Conservation (phyloP, 2,329 filamentous ascomycete genomes). For the Hypoxylon sp. region DNA sequence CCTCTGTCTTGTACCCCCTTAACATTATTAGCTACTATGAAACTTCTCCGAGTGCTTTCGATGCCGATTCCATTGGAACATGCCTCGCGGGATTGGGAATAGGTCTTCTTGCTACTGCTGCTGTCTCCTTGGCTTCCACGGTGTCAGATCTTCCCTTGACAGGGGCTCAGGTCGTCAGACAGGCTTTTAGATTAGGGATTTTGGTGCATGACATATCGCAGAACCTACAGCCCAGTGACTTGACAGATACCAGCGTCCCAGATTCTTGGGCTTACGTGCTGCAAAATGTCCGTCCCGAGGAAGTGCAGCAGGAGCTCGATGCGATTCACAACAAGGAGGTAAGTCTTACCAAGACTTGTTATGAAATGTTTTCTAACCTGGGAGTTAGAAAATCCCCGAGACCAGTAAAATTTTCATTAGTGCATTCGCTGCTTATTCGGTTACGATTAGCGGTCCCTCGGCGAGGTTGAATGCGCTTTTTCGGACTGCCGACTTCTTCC, state of each 20-base stretch:
- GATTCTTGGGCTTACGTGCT: conserved; percentile 62
- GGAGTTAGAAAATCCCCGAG: conserved; percentile 47
- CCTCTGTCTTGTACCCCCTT: neutral
- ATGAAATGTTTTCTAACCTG: neutral
- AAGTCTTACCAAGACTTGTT: neutral
- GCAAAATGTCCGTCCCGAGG: conserved; percentile 51
- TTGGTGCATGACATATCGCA: conserved; percentile 60
- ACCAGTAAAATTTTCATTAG: conserved; percentile 61
- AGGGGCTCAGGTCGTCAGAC: conserved; percentile 60
- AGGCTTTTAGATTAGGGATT: conserved; percentile 64
- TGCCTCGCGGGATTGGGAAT: conserved; percentile 60
- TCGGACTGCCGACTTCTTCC: conserved; percentile 51
- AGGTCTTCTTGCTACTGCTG: conserved; percentile 61
- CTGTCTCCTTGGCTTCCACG: conserved; percentile 58
- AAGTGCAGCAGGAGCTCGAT: conserved; percentile 58
- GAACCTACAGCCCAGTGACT: conserved; percentile 58
- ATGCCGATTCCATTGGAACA: conserved; percentile 47
- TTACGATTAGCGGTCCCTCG: conserved; percentile 59
- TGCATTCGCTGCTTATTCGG: conserved; percentile 52
- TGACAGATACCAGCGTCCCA: conserved; percentile 21
- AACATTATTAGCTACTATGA: conserved; percentile 48
- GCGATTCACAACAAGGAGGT: neutral
- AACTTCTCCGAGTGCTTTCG: conserved; percentile 46
- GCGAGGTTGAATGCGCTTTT: conserved; percentile 53
- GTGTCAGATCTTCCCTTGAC: conserved; percentile 58